Evolutionary conservation across 2,329 filamentous ascomycete species (phyloP).

Genomic region (Falciphora oryzae): DNA sequence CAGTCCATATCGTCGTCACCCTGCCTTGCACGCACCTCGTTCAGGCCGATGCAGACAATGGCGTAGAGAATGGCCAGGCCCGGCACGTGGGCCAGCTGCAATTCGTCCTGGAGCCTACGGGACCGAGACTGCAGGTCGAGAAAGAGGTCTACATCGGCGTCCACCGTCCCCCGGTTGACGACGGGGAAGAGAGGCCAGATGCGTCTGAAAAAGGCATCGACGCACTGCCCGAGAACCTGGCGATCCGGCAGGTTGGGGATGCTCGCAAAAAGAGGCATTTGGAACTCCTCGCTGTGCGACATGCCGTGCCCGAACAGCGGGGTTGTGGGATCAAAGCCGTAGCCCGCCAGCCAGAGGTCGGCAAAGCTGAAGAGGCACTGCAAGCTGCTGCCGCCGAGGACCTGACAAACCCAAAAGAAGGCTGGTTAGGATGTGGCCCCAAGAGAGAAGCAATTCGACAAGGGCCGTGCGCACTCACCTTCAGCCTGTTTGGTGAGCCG

Average conservation of each 20-base stretch:
- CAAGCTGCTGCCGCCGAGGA: conserved; percentile 19
- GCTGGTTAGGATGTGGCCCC: no score
- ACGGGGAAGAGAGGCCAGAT: conserved; percentile 19
- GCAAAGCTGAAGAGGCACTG: conserved; percentile 21
- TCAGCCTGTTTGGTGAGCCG: conserved; percentile 16
- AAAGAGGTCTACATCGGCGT: background rate
- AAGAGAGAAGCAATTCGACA: no score
- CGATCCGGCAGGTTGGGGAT: background rate
- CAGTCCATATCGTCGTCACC: no score
- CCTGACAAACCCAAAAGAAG: no score
- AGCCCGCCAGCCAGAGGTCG: conserved; percentile 17
- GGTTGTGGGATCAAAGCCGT: background rate
- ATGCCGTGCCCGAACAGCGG: conserved; percentile 1
- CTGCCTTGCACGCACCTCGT: background rate
- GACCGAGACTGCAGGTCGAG: background rate
- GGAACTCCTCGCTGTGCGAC: conserved; percentile 3
- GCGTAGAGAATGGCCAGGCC: background rate
- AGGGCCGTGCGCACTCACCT: no score
- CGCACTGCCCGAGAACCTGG: background rate
- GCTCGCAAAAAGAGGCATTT: background rate
- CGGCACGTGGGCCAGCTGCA: no score
- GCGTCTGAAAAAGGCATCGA: conserved; percentile 15
- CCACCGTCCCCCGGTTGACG: conserved; percentile 14
- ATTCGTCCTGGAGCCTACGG: no score
- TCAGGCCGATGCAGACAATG: background rate